Conservation (phyloP, 2,329 filamentous ascomycete species). For the Fragosphaeria purpurea region DNA sequence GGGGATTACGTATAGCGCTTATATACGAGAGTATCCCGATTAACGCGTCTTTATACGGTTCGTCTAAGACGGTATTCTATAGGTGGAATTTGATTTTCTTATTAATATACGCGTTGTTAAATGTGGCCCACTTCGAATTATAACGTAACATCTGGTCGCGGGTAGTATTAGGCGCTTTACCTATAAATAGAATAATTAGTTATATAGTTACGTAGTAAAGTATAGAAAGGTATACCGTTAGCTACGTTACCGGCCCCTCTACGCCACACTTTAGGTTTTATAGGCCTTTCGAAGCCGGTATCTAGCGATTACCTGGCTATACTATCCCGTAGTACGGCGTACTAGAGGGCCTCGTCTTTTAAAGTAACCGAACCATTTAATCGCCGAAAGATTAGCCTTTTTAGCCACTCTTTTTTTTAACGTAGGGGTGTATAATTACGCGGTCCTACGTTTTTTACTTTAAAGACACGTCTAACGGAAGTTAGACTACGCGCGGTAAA, state of each 20-base stretch:
- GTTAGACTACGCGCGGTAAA: background rate
- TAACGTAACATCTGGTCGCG: no score
- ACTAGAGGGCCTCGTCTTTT: background rate
- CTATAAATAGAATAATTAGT: no score
- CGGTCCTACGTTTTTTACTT: background rate
- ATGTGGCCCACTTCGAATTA: no score
- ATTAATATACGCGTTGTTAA: no score
- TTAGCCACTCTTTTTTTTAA: background rate
- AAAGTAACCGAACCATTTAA: background rate
- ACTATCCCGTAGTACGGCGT: background rate
- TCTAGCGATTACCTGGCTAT: background rate
- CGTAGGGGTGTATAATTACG: background rate
- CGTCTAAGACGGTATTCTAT: no score
- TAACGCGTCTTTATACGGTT: no score
- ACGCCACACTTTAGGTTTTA: background rate
- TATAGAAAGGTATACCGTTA: conserved; percentile 18
- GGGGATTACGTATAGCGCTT: no score
- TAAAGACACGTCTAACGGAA: background rate
- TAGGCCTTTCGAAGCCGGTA: background rate
- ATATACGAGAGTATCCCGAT: no score
- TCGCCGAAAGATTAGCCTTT: background rate
- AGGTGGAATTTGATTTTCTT: no score
- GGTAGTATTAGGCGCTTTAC: no score
- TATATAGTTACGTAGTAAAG: no score
- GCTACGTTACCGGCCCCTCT: background rate